Percentiles rank a stretch among this genome's conserved stretches.
Evolutionary conservation across 2,329 filamentous ascomycete species (phyloP).

Genomic region (Metarhizium brunneum): DNA sequence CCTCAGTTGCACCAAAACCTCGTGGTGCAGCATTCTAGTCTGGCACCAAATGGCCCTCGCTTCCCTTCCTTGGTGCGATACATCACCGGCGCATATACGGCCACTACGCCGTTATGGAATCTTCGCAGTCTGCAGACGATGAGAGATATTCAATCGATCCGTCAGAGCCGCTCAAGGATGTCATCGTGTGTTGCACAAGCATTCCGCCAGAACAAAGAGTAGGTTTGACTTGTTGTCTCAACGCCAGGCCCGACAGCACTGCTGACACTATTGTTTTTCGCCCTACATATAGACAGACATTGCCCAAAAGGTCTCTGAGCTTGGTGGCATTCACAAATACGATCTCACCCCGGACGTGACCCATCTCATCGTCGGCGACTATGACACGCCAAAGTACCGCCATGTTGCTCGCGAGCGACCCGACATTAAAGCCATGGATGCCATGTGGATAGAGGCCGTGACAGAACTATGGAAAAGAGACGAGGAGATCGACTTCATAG

Average conservation of each 20-base stretch:
- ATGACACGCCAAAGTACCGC: conserved; percentile 86
- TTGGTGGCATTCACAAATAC: conserved; percentile 80
- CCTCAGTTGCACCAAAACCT: too few species aligned
- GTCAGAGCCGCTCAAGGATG: conserved; percentile 56
- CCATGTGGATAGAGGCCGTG: conserved; percentile 78
- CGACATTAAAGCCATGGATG: conserved; percentile 74
- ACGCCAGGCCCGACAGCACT: not conserved
- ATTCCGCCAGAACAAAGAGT: conserved; percentile 73
- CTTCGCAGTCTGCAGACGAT: conserved; percentile 14
- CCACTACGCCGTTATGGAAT: conserved; percentile 17
- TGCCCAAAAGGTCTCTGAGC: conserved; percentile 58
- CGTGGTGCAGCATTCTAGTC: too few species aligned
- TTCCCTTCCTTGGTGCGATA: not conserved
- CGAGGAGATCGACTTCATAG: conserved; percentile 62
- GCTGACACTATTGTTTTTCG: conserved; percentile 1
- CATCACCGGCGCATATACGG: not conserved
- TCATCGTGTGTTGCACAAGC: conserved; percentile 81
- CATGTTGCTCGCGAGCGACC: conserved; percentile 85
- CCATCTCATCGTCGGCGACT: conserved; percentile 83
- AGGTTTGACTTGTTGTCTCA: conserved; percentile 20
- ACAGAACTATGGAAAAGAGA: conserved; percentile 73
- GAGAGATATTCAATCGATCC: conserved; percentile 37
- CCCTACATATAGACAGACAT: conserved; percentile 39
- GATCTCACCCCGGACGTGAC: conserved; percentile 95
- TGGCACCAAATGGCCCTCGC: not conserved